Evolutionary conservation across 2,329 filamentous ascomycete genomes (phyloP).

Genomic region (Calonectria henricotiae): DNA sequence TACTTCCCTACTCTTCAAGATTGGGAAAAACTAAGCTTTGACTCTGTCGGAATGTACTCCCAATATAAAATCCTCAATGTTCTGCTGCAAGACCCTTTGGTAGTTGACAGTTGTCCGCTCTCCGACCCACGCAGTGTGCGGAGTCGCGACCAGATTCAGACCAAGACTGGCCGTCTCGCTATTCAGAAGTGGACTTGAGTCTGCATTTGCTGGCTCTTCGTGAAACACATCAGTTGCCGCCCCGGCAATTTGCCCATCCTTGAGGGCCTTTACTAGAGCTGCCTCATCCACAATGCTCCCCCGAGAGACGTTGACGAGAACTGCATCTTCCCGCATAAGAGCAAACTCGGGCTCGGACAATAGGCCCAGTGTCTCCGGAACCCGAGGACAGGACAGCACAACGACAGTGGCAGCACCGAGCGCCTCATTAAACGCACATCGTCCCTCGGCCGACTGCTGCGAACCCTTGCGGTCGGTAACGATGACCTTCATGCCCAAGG

Average conservation of each 20-base stretch:
- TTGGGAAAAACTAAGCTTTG: not conserved
- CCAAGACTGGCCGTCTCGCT: not conserved
- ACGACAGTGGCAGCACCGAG: constrained; percentile 11
- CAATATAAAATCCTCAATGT: constrained; percentile 26
- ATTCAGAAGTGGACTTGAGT: constrained; percentile 17
- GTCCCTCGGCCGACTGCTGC: not conserved
- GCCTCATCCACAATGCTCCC: constrained; percentile 33
- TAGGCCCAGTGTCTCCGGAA: constrained; percentile 19
- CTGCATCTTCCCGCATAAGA: constrained; percentile 19
- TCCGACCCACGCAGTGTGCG: constrained; percentile 30
- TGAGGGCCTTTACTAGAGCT: constrained; percentile 30
- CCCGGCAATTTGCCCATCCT: constrained; percentile 25
- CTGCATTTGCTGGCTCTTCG: constrained; percentile 27
- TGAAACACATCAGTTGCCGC: constrained; percentile 35
- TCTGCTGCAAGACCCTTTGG: constrained; percentile 27
- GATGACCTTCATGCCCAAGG: constrained; percentile 34
- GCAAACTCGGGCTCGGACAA: constrained; percentile 14
- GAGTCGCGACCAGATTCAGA: constrained; percentile 27
- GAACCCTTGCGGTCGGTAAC: constrained; percentile 23
- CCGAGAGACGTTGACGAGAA: constrained; percentile 35
- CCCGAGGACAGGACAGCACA: constrained; percentile 15
- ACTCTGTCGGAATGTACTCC: constrained; percentile 12
- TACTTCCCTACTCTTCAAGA: too few relatives aligned
- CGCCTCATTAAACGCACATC: not conserved
- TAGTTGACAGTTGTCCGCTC: constrained; percentile 25